Evolutionary conservation across 2,329 filamentous ascomycete genomes (phyloP).

Genomic region (Nannizzia gypsea): DNA sequence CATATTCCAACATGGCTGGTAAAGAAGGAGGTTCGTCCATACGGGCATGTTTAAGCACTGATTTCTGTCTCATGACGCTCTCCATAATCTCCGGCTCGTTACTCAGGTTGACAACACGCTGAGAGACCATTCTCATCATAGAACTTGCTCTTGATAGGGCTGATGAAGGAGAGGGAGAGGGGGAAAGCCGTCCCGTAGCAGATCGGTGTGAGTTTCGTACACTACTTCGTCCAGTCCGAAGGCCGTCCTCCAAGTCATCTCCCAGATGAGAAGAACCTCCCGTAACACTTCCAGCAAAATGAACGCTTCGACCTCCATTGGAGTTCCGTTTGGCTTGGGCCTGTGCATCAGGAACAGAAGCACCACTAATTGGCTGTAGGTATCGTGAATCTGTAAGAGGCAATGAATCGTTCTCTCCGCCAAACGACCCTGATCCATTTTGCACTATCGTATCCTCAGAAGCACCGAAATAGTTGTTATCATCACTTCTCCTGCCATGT

Average conservation of each 20-base stretch:
- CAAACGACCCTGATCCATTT: slow-evolving; percentile 35
- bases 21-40: slow-evolving; percentile 42
- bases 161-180: slow-evolving; percentile 47
- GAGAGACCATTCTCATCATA: slow-evolving; percentile 77
- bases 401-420: slow-evolving; percentile 46
- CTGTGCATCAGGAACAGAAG: slow-evolving; percentile 31
- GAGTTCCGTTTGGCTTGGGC: slow-evolving; percentile 32
- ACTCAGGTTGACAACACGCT: slow-evolving; percentile 93
- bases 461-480: neutral
- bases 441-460: neutral
- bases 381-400: slow-evolving; percentile 46
- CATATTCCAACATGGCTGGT: slow-evolving; percentile 37
- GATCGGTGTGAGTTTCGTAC: neutral
- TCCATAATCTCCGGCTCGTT: slow-evolving; percentile 80
- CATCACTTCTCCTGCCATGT: neutral
- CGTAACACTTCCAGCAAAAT: slow-evolving; percentile 34
- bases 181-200: slow-evolving; percentile 40
- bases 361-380: slow-evolving; percentile 46
- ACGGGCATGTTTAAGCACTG: slow-evolving; percentile 40
- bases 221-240: slow-evolving; percentile 28
- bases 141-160: slow-evolving; percentile 60
- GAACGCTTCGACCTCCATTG: slow-evolving; percentile 37
- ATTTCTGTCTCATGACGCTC: slow-evolving; percentile 52
- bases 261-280: slow-evolving; percentile 41
- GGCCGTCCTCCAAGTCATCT: slow-evolving; percentile 54